These are phyloP conservation scores for Peronospora tabacina DNA, from an alignment of 352 stramenopile species.

Conservation along the genomic window DNA sequence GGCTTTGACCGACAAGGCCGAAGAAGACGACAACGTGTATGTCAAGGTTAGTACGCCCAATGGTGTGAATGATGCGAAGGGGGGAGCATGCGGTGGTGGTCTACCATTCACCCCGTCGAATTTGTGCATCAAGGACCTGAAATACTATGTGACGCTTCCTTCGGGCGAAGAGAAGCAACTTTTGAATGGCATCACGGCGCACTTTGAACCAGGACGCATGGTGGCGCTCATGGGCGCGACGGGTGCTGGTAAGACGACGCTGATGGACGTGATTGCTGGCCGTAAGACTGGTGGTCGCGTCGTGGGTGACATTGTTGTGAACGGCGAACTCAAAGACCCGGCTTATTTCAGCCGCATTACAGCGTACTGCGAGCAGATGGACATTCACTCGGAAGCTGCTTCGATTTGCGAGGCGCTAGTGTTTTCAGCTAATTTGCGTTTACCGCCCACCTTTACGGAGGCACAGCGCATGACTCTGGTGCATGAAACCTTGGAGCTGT, in stretches of 20 bases:
- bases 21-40: slow-evolving; percentile 25
- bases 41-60: slow-evolving; percentile 28
- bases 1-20: slow-evolving; percentile 23
- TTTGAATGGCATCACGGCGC: slow-evolving; percentile 34
- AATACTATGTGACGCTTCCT: slow-evolving; percentile 57
- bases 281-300: slow-evolving; percentile 57
- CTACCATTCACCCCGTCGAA: slow-evolving; percentile 39
- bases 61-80: background rate
- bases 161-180: slow-evolving; percentile 50
- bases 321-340: slow-evolving; percentile 80
- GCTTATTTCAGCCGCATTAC: slow-evolving; percentile 63
- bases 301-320: slow-evolving; percentile 80
- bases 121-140: slow-evolving; percentile 41
- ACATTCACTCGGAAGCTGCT: slow-evolving; percentile 74
- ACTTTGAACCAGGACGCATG: slow-evolving; percentile 54
- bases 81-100: slow-evolving; percentile 17
- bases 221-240: slow-evolving; percentile 65
- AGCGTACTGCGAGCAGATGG: slow-evolving; percentile 77
- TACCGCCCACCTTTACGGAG: slow-evolving; percentile 42
- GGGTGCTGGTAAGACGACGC: slow-evolving; percentile 53
- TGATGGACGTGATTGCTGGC: slow-evolving; percentile 57
- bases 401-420: slow-evolving; percentile 87
- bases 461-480: slow-evolving; percentile 46
- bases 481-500: slow-evolving; percentile 43
- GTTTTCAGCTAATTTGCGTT: slow-evolving; percentile 86